Base-by-base conservation (phyloP, 2,329 filamentous ascomycete genomes). In the Curvularia sp. region DNA sequence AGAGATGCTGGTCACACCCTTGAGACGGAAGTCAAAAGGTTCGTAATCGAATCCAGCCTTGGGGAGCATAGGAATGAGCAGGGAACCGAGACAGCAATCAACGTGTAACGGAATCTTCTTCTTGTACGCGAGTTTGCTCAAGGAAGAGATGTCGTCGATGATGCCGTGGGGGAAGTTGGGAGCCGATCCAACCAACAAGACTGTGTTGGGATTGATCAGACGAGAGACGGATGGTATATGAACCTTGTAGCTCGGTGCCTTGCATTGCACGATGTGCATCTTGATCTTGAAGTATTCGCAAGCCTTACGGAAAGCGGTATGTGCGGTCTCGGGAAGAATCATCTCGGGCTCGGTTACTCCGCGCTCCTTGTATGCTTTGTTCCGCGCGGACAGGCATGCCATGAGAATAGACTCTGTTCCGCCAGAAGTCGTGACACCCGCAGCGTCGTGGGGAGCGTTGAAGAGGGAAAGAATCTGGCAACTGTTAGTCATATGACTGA, bases 81-180 rank as follows among this genome's bases (percentile, higher is more conserved):
- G 98, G 2, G 93, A 97, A 38, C 95, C 95, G 18, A 99, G 86
- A 74, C 95, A 99, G 85, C 95, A 98, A 81, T 99, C 95, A 49
- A 99, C 94, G 76, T 99, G 95, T 10, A 99, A 86, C 18, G 93
- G 93, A 23, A 97, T 82, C 72, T 89, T 90, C 74, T 91, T 89
- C 72, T 88, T 88, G 32, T 90, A 74, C 0, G 95, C 95, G 5
- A 99, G 85, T 59, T 88, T 89, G 54, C 93, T 97, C 41, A 99
- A 87, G 0, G 87, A 86, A 0, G 90, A 80, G 68, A 99, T 97
- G 77, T 98, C 93, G 78, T 99, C 95, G 64, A 99, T 95, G 74
- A 99, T 96, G 60, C 95, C 95, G 76, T 99, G 95, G 36, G 95
- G 95, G 80, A 97, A 99, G 83, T 98, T 99, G 58, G 95, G 95